phyloP scores from a whole-genome alignment of 305 asterid species.

The Solanum hybrid region DNA sequence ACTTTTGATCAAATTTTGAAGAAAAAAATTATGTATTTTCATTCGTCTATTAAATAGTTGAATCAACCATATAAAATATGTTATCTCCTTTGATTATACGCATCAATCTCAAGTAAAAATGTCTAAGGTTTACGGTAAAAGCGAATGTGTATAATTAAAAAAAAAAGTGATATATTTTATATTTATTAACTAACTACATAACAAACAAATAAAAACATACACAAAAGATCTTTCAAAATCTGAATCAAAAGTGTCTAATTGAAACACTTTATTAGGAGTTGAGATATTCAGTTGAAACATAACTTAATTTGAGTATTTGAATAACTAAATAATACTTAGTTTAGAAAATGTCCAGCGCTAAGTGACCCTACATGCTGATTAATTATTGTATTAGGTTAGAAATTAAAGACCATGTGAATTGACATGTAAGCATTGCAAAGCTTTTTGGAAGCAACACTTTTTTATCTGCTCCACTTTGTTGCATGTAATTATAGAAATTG shows the following conservation, averaged over 20 bases:
- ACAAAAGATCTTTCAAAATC: background rate
- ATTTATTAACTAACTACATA: background rate
- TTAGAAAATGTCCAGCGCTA: background rate
- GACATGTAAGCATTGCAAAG: background rate
- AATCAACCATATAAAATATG: background rate
- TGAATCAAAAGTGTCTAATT: background rate
- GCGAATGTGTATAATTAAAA: background rate
- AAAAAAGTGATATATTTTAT: background rate
- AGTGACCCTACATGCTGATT: background rate
- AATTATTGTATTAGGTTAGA: background rate
- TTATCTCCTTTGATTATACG: background rate
- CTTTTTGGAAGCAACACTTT: conserved; percentile 4
- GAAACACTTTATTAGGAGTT: background rate
- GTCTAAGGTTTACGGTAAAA: background rate
- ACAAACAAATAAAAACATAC: background rate
- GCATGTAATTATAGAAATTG: background rate
- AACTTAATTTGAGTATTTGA: background rate
- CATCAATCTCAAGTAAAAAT: background rate
- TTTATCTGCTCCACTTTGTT: background rate
- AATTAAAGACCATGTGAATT: background rate
- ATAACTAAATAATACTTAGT: background rate
- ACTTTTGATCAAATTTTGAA: background rate
- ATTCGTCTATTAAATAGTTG: background rate
- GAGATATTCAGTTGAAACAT: background rate
- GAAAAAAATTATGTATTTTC: background rate